These are phyloP conservation scores for Trypanosoma boissoni DNA, from an alignment of 208 protist genomes.

Conservation along the genomic window DNA sequence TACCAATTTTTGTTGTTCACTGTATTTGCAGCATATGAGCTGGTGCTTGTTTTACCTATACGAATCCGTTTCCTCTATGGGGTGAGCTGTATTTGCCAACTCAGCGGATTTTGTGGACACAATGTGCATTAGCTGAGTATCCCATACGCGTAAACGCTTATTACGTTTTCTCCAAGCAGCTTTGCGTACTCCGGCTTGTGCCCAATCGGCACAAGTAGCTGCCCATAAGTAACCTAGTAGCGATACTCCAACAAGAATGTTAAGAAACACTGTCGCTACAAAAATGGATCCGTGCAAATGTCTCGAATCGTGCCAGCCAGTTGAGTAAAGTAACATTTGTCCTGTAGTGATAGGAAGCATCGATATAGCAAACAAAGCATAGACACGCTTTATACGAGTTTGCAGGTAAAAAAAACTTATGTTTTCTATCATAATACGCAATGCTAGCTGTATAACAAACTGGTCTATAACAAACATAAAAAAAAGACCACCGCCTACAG, in stretches of 20 bases:
- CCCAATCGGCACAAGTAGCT: slow-evolving; percentile 16
- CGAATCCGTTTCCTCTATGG: no score
- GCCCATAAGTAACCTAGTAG: slow-evolving; percentile 12
- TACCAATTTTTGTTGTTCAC: no score
- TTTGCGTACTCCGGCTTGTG: slow-evolving; percentile 9
- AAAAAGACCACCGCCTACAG: slow-evolving; percentile 11
- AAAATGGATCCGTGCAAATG: not conserved
- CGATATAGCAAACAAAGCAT: slow-evolving; percentile 11
- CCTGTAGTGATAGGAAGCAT: slow-evolving; percentile 9
- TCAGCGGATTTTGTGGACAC: no score
- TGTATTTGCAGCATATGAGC: no score
- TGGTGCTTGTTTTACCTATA: no score
- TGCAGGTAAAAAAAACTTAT: slow-evolving; percentile 5
- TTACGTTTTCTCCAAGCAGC: slow-evolving; percentile 3
- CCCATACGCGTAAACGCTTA: slow-evolving; percentile 1
- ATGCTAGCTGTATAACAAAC: slow-evolving; percentile 8
- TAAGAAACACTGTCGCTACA: slow-evolving; percentile 11
- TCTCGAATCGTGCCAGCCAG: not conserved
- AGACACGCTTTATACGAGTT: slow-evolving; percentile 1
- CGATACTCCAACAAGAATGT: slow-evolving; percentile 1
- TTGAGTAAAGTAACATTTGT: slow-evolving; percentile 5
- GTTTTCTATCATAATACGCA: slow-evolving; percentile 21
- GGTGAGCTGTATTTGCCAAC: no score
- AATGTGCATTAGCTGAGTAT: slow-evolving; percentile 13
- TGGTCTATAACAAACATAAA: slow-evolving; percentile 17